These are phyloP conservation scores for Lachnellula hyalina DNA, from an alignment of 2,329 filamentous ascomycete genomes.

Conservation along the genomic window DNA sequence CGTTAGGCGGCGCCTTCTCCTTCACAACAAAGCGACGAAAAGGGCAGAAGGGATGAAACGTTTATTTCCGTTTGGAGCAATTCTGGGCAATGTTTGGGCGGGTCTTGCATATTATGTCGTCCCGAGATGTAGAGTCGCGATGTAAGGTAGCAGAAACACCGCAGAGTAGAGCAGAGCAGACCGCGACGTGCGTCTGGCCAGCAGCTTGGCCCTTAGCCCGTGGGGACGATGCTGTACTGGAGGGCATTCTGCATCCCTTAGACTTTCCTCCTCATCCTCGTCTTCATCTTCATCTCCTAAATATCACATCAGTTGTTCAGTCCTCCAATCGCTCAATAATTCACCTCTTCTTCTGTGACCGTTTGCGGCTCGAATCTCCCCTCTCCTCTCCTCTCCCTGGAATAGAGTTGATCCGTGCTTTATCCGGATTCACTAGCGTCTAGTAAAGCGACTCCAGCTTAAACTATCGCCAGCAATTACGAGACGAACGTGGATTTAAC, in stretches of 20 bases:
- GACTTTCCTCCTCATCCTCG: not conserved
- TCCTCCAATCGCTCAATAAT: not conserved
- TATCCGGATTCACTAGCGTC: not conserved
- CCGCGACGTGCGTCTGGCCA: conserved; percentile 23
- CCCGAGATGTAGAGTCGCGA: conserved; percentile 20
- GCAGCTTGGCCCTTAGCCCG: conserved; percentile 1
- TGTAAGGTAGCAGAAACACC: conserved; percentile 3
- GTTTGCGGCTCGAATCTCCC: not conserved
- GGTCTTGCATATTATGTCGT: conserved; percentile 14
- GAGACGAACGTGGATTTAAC: not conserved
- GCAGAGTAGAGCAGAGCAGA: too few relatives aligned
- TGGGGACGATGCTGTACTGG: conserved; percentile 7
- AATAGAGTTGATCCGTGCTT: too few relatives aligned
- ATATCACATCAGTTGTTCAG: not conserved
- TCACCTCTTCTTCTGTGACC: not conserved
- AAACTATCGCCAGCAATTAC: not conserved
- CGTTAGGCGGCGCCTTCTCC: conserved; percentile 21
- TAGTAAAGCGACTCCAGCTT: not conserved
- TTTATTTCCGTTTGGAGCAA: conserved; percentile 20
- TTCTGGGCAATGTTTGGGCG: conserved; percentile 20
- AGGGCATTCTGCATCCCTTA: not conserved
- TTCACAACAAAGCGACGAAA: conserved; percentile 24
- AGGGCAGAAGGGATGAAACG: conserved; percentile 19
- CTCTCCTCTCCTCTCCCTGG: too few relatives aligned
- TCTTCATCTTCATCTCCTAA: not conserved